A percentile compares a stretch with the other conserved stretches of the same genome.
These are phyloP conservation scores for Mollisia scopiformis DNA, from an alignment of 2,329 filamentous ascomycete genomes.

Conservation along the genomic window DNA sequence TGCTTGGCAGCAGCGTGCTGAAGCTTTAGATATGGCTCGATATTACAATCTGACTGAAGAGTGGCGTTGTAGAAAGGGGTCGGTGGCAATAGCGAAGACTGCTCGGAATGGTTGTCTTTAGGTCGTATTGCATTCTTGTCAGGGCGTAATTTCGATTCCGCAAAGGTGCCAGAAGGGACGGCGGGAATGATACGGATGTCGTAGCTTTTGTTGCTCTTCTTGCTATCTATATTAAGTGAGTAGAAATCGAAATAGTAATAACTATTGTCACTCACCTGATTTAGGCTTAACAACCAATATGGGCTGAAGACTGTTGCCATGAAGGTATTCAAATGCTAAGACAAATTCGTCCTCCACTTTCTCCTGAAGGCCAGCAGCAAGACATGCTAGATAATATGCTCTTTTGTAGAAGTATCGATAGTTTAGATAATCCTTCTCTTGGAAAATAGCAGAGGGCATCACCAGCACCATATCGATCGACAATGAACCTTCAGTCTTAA, in stretches of 20 bases:
- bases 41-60: constrained; percentile 75
- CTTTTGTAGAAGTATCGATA: constrained; percentile 94
- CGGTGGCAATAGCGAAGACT: constrained; percentile 43
- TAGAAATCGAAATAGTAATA: neutral
- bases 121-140: constrained; percentile 70
- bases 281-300: constrained; percentile 54
- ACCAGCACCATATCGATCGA: constrained; percentile 83
- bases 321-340: constrained; percentile 65
- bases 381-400: constrained; percentile 85
- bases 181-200: constrained; percentile 79
- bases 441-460: constrained; percentile 80
- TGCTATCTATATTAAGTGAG: constrained; percentile 31
- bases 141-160: constrained; percentile 70
- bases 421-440: constrained; percentile 93
- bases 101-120: constrained; percentile 49
- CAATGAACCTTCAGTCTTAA: constrained; percentile 60
- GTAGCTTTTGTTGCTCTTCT: constrained; percentile 46
- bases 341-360: constrained; percentile 56
- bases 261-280: constrained; percentile 16
- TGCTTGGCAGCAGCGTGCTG: constrained; percentile 70
- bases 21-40: constrained; percentile 74
- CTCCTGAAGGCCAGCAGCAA: constrained; percentile 71
- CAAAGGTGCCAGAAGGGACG: constrained; percentile 70
- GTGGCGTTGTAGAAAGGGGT: constrained; percentile 92
- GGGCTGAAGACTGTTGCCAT: constrained; percentile 78